Percentiles rank a stretch among this genome's conserved stretches.
Conservation (phyloP, 1,284 basidiomycete species). For the Ganoderma resinaceum region DNA sequence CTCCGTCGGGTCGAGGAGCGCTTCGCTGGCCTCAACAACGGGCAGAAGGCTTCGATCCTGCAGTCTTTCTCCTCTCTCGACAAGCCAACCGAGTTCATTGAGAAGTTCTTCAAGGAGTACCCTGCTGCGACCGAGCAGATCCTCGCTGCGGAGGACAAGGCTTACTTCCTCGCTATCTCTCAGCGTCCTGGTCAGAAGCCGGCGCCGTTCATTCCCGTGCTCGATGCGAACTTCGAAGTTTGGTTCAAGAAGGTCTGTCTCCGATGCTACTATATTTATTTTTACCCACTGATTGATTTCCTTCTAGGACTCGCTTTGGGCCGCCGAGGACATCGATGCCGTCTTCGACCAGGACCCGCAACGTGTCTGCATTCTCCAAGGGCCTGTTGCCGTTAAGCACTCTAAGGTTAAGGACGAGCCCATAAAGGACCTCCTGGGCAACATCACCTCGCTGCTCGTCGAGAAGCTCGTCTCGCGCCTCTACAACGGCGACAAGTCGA, state of each 20-base stretch:
- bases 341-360: slow-evolving; percentile 99
- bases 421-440: slow-evolving; percentile 90
- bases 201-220: slow-evolving; percentile 97
- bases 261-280: slow-evolving; percentile 7
- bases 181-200: slow-evolving; percentile 98
- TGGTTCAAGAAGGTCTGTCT: slow-evolving; percentile 95
- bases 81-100: slow-evolving; percentile 80
- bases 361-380: slow-evolving; percentile 97
- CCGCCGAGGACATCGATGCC: slow-evolving; percentile 97
- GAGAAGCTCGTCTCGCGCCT: slow-evolving; percentile 82
- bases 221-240: slow-evolving; percentile 93
- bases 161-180: slow-evolving; percentile 94
- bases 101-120: slow-evolving; percentile 88
- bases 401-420: slow-evolving; percentile 92
- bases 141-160: slow-evolving; percentile 93
- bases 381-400: slow-evolving; percentile 93
- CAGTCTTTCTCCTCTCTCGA: slow-evolving; percentile 91
- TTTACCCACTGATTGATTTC: slow-evolving; percentile 25
- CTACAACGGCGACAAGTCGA: slow-evolving; percentile 82
- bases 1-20: slow-evolving; percentile 96
- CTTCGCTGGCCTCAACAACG: slow-evolving; percentile 91
- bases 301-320: slow-evolving; percentile 93
- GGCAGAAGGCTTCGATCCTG: slow-evolving; percentile 84
- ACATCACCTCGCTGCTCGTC: slow-evolving; percentile 83
- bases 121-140: slow-evolving; percentile 85